Evolutionary conservation across 768 basidiomycete species (phyloP).

Genomic region (Rhizopogon sp.): DNA sequence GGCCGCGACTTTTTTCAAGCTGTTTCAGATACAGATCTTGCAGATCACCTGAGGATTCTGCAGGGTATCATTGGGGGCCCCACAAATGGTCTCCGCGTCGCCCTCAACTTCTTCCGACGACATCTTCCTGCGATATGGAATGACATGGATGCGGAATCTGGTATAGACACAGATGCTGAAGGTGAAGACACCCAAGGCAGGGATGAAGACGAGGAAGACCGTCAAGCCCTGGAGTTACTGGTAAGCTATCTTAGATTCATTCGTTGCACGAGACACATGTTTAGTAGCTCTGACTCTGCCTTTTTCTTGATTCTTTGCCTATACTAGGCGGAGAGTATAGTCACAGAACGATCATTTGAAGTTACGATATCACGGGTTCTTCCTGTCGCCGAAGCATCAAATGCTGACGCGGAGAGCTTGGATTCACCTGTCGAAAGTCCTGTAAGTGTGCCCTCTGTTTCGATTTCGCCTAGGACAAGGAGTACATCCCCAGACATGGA

Average conservation of each 20-base stretch:
- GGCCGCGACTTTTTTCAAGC: constrained; percentile 5
- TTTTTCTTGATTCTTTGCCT: constrained; percentile 12
- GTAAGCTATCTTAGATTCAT: constrained; percentile 17
- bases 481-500: neutral
- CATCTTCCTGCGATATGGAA: constrained; percentile 27
- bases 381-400: neutral
- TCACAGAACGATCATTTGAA: neutral
- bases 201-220: constrained; percentile 9
- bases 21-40: constrained; percentile 24
- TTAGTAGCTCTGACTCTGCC: constrained; percentile 27
- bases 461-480: neutral
- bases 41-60: constrained; percentile 37
- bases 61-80: constrained; percentile 45
- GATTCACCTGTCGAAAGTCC: neutral
- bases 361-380: neutral
- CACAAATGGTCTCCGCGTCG: constrained; percentile 39
- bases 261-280: constrained; percentile 16
- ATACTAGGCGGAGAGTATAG: constrained; percentile 7
- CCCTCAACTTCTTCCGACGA: constrained; percentile 27
- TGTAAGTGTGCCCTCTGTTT: constrained; percentile 3
- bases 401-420: neutral
- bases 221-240: constrained; percentile 15
- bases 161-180: constrained; percentile 10
- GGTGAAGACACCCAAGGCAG: constrained; percentile 28
- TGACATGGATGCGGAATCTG: constrained; percentile 8